Evolutionary conservation across 2,329 filamentous ascomycete species (phyloP), one percentile per base, ranked within the genome.

Genomic region (Microsporum canis): DNA sequence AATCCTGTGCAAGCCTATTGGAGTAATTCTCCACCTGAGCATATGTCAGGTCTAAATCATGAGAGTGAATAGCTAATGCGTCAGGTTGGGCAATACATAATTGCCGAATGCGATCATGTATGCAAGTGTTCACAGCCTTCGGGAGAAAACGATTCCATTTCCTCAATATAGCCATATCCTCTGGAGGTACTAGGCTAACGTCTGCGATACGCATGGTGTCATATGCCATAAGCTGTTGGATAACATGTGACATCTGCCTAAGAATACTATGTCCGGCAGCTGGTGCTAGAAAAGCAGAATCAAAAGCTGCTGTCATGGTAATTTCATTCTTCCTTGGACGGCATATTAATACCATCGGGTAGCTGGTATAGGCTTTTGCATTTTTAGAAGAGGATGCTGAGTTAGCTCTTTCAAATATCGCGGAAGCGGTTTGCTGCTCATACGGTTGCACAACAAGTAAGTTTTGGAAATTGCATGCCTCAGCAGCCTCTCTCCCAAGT

Each of bases 401-500:
- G 5, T 45, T 45, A 4, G 8, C 41, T 45, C 41, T 7, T 45
- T 10, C 34, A 36, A 23, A 23, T 23, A 23, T 23, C 17, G 17
- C 17, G 17, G 17, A 23, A 23, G 17, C 17, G 17, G 17, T 23
- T 23, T 23, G 17, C 17, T 23, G 17, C 17, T 23, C 17, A 23
- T 23, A 10, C 14, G 62, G 61, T 57, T 66, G 62, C n/a, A 77
- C 71, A 1, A 71, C 72, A 7, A 78, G 67, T 47, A 76, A 64
- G 57, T 70, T 77, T 41, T 73, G 70, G 62, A 78, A 75, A 10
- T 73, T 68, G 63, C 72, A 77, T 17, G 75, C 75, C 6, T 68
- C 64, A 7, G 70, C 67, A 5, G 72, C 69, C 61, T 76, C 73
- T 1, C 77, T 71, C 63, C 79, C 81, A 14, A 84, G 69, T 33